phyloP scores from a whole-genome alignment of 345 rosid genomes.

The Ceriops tagal region DNA sequence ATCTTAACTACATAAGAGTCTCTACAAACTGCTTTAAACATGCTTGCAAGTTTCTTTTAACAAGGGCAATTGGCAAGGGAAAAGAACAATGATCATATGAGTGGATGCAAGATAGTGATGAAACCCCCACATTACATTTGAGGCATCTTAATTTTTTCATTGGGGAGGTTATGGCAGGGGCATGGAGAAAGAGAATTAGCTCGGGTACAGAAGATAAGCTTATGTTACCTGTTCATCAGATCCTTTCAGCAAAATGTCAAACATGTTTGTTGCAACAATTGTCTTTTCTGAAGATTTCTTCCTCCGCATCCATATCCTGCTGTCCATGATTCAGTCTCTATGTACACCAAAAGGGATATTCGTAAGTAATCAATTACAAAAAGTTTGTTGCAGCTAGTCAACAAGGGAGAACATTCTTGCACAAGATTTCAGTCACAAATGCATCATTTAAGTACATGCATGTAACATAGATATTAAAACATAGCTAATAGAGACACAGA shows the following conservation, averaged over 20 bases:
- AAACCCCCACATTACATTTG: too few relatives aligned
- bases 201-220: background rate
- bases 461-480: background rate
- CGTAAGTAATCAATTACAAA: background rate
- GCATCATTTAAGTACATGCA: background rate
- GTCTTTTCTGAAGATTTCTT: constrained; percentile 58
- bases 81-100: too few relatives aligned
- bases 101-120: too few relatives aligned
- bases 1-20: too few relatives aligned
- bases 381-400: too few relatives aligned
- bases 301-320: constrained; percentile 60
- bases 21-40: too few relatives aligned
- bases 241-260: constrained; percentile 23
- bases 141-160: too few relatives aligned
- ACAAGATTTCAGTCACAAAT: background rate
- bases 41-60: too few relatives aligned
- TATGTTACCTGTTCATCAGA: constrained; percentile 43
- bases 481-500: background rate
- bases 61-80: too few relatives aligned
- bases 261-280: constrained; percentile 37
- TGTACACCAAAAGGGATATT: background rate
- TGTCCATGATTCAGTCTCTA: constrained; percentile 44
- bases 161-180: too few relatives aligned
- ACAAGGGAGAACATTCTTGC: background rate
- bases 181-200: too few relatives aligned